These are phyloP conservation scores for Malus sieversii DNA, from an alignment of 306 rosid genomes.

Conservation along the genomic window DNA sequence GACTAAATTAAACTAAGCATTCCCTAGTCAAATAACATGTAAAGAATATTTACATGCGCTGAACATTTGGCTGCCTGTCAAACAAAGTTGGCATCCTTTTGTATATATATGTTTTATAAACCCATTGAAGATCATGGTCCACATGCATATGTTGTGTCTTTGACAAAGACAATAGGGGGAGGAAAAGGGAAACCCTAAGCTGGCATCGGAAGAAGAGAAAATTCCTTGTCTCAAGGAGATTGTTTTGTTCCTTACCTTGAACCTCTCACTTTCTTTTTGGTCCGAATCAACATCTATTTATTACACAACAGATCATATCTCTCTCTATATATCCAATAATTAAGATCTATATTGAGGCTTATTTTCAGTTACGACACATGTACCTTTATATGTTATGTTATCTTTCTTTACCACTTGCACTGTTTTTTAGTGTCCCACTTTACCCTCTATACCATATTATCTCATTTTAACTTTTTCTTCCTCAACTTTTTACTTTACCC, in stretches of 20 bases:
- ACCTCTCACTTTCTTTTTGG: background rate
- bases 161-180: constrained; percentile 7
- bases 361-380: too few relatives aligned
- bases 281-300: too few relatives aligned
- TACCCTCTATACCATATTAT: too few relatives aligned
- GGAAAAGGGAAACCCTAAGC: constrained; percentile 20
- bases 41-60: background rate
- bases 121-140: constrained; percentile 35
- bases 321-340: too few relatives aligned
- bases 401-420: too few relatives aligned
- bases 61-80: constrained; percentile 3
- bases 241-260: constrained; percentile 27
- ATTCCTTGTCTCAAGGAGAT: constrained; percentile 42
- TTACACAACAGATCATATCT: too few relatives aligned
- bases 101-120: constrained; percentile 11
- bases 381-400: too few relatives aligned
- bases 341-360: too few relatives aligned
- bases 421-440: too few relatives aligned
- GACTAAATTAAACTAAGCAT: background rate
- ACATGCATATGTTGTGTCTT: constrained; percentile 21
- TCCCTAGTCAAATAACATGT: background rate
- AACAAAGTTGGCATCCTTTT: constrained; percentile 14
- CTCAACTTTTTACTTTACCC: too few relatives aligned
- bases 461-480: too few relatives aligned
- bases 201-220: constrained; percentile 35